A percentile compares a stretch with the other conserved stretches of the same genome.
Conservation (phyloP, 2,329 filamentous ascomycete species). For the Incumbomyces lentus region DNA sequence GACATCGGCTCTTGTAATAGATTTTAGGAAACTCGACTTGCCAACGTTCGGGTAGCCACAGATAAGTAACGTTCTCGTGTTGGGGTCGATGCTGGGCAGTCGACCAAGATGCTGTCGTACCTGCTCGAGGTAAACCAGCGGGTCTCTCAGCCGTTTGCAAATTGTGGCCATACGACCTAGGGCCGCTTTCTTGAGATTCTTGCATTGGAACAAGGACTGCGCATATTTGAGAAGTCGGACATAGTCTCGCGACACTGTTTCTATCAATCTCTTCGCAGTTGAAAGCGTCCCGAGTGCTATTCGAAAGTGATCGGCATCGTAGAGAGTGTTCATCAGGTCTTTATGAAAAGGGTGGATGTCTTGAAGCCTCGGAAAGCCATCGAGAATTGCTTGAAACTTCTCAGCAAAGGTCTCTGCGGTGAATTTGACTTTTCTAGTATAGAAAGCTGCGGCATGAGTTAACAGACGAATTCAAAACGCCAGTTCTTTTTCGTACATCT, state of each 20-base stretch:
- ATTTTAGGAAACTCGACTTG: constrained; percentile 91
- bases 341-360: constrained; percentile 94
- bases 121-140: constrained; percentile 89
- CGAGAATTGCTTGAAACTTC: constrained; percentile 81
- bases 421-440: constrained; percentile 96
- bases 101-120: constrained; percentile 93
- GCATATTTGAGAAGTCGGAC: constrained; percentile 94
- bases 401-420: constrained; percentile 94
- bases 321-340: constrained; percentile 90
- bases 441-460: constrained; percentile 49
- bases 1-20: constrained; percentile 86
- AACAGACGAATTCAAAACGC: too few species aligned
- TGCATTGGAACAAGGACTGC: constrained; percentile 95
- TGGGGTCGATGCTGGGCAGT: constrained; percentile 96
- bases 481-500: constrained; percentile 28
- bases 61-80: constrained; percentile 88
- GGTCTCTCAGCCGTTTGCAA: constrained; percentile 87
- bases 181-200: constrained; percentile 92
- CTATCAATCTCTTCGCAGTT: constrained; percentile 90
- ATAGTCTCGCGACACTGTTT: constrained; percentile 92
- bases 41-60: constrained; percentile 97
- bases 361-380: constrained; percentile 82
- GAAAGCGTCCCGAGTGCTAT: constrained; percentile 94
- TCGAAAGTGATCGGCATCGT: constrained; percentile 95
- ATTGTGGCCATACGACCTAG: constrained; percentile 98